Evolutionary conservation across 305 asterid genomes (phyloP).

Genomic region (Solanum chacoense): DNA sequence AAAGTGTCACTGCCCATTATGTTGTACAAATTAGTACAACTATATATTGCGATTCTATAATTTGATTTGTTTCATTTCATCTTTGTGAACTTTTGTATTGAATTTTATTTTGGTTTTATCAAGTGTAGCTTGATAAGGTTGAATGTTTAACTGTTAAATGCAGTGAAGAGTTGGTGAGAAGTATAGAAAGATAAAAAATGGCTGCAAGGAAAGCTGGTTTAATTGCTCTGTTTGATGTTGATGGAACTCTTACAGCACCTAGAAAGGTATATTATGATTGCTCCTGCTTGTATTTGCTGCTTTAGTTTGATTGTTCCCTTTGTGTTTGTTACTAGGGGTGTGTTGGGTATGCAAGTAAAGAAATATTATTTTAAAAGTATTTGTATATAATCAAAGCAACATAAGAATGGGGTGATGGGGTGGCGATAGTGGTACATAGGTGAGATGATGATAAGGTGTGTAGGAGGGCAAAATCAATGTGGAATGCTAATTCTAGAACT

Average conservation of each 20-base stretch:
- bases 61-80: not conserved
- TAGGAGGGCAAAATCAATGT: not conserved
- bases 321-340: not conserved
- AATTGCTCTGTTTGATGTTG: conserved; percentile 89
- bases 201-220: conserved; percentile 54
- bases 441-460: not conserved
- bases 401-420: not conserved
- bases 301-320: not conserved
- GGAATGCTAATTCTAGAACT: not conserved
- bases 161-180: not conserved
- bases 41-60: not conserved
- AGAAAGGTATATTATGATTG: conserved; percentile 33
- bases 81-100: not conserved
- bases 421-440: not conserved
- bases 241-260: conserved; percentile 92
- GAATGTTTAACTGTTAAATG: not conserved
- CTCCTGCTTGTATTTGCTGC: not conserved
- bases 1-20: not conserved
- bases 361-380: not conserved
- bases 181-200: conserved; percentile 21
- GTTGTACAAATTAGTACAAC: not conserved
- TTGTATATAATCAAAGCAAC: not conserved
- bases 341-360: not conserved
- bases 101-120: not conserved
- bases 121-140: not conserved